Conservation (phyloP, 208 protist genomes). For the Acanthamoeba divionensis region DNA sequence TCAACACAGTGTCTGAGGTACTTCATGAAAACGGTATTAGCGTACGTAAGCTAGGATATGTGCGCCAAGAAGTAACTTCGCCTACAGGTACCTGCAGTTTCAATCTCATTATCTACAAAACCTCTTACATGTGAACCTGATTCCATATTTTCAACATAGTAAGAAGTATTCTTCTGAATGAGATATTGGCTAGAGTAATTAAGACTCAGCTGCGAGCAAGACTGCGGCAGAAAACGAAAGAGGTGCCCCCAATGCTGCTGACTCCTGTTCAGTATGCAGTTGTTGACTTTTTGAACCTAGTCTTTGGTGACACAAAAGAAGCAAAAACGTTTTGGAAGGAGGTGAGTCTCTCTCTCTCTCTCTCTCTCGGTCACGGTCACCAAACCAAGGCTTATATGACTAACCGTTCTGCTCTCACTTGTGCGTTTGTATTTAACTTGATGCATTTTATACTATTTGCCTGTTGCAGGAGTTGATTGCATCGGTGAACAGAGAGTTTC, state of each 20-base stretch:
- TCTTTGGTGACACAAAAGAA: conserved; percentile 46
- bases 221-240: conserved; percentile 32
- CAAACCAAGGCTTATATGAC: too few species aligned
- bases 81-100: too few species aligned
- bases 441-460: not conserved
- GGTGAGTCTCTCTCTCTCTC: not conserved
- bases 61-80: not conserved
- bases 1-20: too few species aligned
- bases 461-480: not conserved
- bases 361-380: too few species aligned
- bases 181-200: conserved; percentile 29
- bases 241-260: conserved; percentile 54
- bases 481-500: not conserved
- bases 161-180: not conserved
- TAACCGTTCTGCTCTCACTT: too few species aligned
- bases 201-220: conserved; percentile 33
- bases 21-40: conserved; percentile 46
- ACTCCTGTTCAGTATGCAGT: conserved; percentile 44
- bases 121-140: too few species aligned
- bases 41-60: conserved; percentile 29
- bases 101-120: too few species aligned
- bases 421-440: not conserved
- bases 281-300: conserved; percentile 46
- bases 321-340: conserved; percentile 39
- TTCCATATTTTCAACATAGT: too few species aligned